Percentiles rank a stretch among this genome's conserved stretches.
Conservation (phyloP, 2,329 filamentous ascomycete genomes). For the Sporothrix phasma region DNA sequence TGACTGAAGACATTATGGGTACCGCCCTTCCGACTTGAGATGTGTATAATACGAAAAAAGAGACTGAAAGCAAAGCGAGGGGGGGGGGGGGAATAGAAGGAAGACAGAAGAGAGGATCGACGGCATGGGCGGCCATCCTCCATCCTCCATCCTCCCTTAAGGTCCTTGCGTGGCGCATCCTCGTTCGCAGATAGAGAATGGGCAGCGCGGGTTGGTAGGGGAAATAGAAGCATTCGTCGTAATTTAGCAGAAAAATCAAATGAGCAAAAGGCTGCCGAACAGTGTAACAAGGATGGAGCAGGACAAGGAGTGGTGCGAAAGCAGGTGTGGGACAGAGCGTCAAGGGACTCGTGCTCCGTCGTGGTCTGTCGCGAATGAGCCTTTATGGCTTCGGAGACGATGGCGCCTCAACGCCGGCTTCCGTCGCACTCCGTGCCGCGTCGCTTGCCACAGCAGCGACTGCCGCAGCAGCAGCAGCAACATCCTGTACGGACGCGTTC, state of each 20-base stretch:
- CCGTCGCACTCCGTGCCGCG: background rate
- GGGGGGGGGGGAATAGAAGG: background rate
- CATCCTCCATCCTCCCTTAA: too few species aligned
- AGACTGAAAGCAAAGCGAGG: too few species aligned
- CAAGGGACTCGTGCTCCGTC: background rate
- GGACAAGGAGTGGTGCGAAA: background rate
- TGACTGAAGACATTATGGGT: background rate
- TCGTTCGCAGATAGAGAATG: background rate
- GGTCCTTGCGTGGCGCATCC: background rate
- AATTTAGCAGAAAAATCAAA: background rate
- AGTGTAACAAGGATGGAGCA: background rate
- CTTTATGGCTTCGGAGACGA: constrained; percentile 2
- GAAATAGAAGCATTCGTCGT: background rate
- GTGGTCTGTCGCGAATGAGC: background rate
- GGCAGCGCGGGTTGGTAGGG: background rate
- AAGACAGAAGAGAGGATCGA: background rate
- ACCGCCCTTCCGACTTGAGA: background rate
- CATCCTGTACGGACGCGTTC: background rate
- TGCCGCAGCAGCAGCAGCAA: background rate
- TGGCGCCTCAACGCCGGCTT: background rate
- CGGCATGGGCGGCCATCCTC: background rate
- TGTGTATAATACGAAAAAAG: constrained; percentile 12
- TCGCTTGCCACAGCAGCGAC: background rate
- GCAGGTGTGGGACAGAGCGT: background rate
- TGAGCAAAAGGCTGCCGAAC: background rate